Evolutionary conservation across 1,284 basidiomycete species (phyloP), one percentile per base, ranked within the genome.

Genomic region (Pholiota adiposa): DNA sequence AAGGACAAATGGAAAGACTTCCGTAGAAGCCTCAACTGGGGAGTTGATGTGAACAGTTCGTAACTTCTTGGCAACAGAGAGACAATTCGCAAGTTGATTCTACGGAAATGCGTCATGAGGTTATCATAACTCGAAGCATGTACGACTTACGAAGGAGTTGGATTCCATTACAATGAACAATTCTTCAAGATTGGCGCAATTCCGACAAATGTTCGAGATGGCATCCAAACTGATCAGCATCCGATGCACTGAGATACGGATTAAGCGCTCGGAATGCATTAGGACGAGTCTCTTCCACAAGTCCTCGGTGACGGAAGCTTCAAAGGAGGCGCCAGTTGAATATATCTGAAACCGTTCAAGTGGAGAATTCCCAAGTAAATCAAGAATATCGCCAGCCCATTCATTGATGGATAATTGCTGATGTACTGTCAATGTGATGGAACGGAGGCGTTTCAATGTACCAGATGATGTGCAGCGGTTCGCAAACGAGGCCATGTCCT

Each of bases 341-440:
- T 89, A 89, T 29, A 91, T 76, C 59, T 89, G 87, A 63, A 92
- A 83, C 19, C 70, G 67, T 64, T 84, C 78, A 3, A 92, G 74
- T 0, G 83, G 83, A 1, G 68, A 67, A 19, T 29, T 25, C 40
- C 76, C 73, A 7, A 90, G 74, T 2, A 90, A 72, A 0, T 70
- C 62, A 36, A 73, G 63, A 9, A 87, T 77, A 23, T 80, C 69
- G 2, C 63, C 54, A 25, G 77, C 77, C 83, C 84, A 89, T 27
- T 67, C 65, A 14, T 69, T 62, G 34, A 77, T 64, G 8, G 69
- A 65, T 31, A 67, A 51, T 49, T 78, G 69, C 34, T 76, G 72
- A 50, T 80, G 73, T 19, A 84, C 69, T 1, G 85, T 83, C n/a
- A 90, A 73, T 2, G 88, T 89, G 57, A 90, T 79, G 1, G 86